Base-by-base conservation (phyloP, 1,139 yeast genomes). In the Wickerhamomyces sp. region DNA sequence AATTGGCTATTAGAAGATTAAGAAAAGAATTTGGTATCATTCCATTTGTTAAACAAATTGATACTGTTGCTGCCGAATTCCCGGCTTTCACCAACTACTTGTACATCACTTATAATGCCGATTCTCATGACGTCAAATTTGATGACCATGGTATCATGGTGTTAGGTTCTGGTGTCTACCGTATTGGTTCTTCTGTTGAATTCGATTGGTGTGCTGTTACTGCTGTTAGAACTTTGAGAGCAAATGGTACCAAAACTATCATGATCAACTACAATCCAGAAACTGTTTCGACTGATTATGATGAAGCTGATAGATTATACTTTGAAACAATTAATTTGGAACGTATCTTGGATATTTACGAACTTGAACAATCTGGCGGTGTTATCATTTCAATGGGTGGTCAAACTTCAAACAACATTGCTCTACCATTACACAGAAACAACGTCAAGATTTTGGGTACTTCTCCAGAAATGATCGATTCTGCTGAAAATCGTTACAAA, bases 251-350 rank as follows among this genome's bases (percentile, higher is more conserved):
- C 61, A 92, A 89, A 74, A 92, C 98, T 27, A 83, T 92, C 60
- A 92, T 92, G 97, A 80, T 92, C 61, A 92, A 92, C 74, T 92
- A 92, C 71, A 92, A 92, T 68, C 98, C 98, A 38, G 98, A 92
- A 70, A 92, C 98, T 31, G 98, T 92, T 33, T 87, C 96, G 16
- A 92, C 98, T 34, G 98, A 92, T 69, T 92, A 88, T 63, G 98
- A 92, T 63, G 98, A 92, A 70, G 97, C 96, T 48, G 98, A 92
- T 65, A 79, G 97, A 66, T 78, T 92, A 55, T 92, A 92, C 71
- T 92, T 92, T 60, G 98, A 92, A 72, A 90, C 95, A 40, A 88
- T 92, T 65, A 88, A 88, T 65, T 74, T 90, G 60, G 98, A 92
- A 72, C 80, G 97, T 65, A 95, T 92, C 20, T 73, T 92, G 65